Evolutionary conservation across 805 yeast genomes (phyloP), one percentile per base, ranked within the genome.

Genomic region (Candida berthetii): DNA sequence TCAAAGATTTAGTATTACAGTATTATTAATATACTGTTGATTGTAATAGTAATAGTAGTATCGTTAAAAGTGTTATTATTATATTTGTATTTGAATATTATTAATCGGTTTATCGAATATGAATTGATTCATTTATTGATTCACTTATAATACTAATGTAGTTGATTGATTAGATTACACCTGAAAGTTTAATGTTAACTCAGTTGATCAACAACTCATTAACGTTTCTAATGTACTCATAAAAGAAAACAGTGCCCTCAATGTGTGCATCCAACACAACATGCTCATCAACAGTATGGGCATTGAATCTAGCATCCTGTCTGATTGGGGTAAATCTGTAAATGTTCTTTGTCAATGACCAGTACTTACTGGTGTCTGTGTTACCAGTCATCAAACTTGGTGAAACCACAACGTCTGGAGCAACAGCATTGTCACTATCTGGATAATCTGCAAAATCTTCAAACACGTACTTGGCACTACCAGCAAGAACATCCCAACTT

Each of bases 391-490:
- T 31, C 16, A 16, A 31, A 31, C 35, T 31, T 16, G 35, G 35
- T 10, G 35, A 20, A 20, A 37, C 35, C 17, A 36, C 27, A 17
- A 36, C 32, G 19, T 34, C 36, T 14, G 24, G 9, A n/a, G 25
- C 15, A 18, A 34, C 27, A 10, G 17, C 4, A 13, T 13, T 10
- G 18, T 18, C 25, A 7, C 17, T 7, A 27, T 28, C 32, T 19
- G 36, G 36, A 27, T 27, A 36, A 3, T 7, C 16, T 4, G 32
- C 66, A 39, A 73, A 61, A 42, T 75, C 78, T 51, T 73, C 76
- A 47, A 68, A 75, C 17, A 75, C 68, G 47, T 75, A 70, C 52
- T 79, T 71, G 33, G 73, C 65, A 24, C 70, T 68, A 27, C 81
- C 80, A 2, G 33, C 39, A 10, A 36, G 18, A n/a, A 36, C 14